Base-by-base conservation (phyloP, 176 grass and related monocot species). In the Ensete ventricosum region DNA sequence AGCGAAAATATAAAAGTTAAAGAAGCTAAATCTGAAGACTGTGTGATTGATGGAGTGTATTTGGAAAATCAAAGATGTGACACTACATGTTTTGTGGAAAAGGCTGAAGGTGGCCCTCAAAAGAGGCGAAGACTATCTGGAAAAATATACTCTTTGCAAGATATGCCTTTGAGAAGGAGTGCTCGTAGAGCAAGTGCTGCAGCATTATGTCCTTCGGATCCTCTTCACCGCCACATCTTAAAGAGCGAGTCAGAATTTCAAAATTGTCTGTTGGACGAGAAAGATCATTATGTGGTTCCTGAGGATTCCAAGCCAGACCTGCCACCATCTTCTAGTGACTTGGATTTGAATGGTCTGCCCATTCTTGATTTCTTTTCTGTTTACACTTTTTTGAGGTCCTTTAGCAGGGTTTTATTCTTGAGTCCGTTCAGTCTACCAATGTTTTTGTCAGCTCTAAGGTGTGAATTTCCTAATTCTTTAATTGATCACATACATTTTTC, bases 401-500 rank as follows among this genome's bases (percentile, higher is more conserved):
- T 99, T 51, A 94, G 86, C 25, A 89, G 72, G 82, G 84, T 82
- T 23, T 73, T 99, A 0, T 99, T 89, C 76, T 79, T 99, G 62
- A 91, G 95, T 52, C 90, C 95, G 0, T 99, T 99, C 76, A 54
- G 43, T 0, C 66, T 93, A 24, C 86, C 94, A 66, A 69, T 84
- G n/a, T 99, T 99, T 78, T 76, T 94, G 76, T 65, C 73, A 13
- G 79, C 84, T 1, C 73, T 99, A 70, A 67, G 50, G 14, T 84
- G 76, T 57, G 80, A 78, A 2, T 8, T 73, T 51, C 81, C 77
- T 1, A 98, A 98, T 73, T 67, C 88, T 62, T 85, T 98, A 88
- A 89, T 94, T 24, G 95, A 99, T 59, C 93, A 88, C 54, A 85
- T 99, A 65, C 90, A 99, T 87, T 89, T 99, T n/a, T 67, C 86